Conservation (phyloP, 106 monocot species). For the Platanthera zijinensis region DNA sequence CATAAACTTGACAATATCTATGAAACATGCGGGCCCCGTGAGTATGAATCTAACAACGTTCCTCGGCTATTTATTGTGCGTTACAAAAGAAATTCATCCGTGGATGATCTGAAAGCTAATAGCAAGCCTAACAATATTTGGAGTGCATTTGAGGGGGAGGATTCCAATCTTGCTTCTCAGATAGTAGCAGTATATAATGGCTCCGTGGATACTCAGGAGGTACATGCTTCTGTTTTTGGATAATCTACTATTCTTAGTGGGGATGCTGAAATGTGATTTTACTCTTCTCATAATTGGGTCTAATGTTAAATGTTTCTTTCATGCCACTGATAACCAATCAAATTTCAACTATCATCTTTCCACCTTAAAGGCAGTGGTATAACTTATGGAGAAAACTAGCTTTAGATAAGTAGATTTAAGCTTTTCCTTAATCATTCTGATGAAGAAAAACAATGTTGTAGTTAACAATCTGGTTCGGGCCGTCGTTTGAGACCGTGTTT, state of each 20-base stretch:
- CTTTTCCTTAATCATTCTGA: not conserved
- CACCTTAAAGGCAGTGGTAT: not conserved
- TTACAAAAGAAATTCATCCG: slow-evolving; percentile 60
- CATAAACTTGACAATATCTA: slow-evolving; percentile 42
- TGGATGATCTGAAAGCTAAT: slow-evolving; percentile 24
- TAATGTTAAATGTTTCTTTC: not conserved
- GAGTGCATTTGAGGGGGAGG: slow-evolving; percentile 41
- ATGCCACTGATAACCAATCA: not conserved
- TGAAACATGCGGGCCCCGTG: slow-evolving; percentile 85
- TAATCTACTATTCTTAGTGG: not conserved
- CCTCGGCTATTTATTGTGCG: slow-evolving; percentile 74
- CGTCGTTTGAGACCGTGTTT: no score
- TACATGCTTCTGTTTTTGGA: slow-evolving; percentile 17
- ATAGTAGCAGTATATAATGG: slow-evolving; percentile 87
- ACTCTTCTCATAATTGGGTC: not conserved
- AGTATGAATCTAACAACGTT: slow-evolving; percentile 44
- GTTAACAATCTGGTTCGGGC: not conserved
- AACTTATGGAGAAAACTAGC: not conserved
- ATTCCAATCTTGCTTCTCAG: slow-evolving; percentile 63
- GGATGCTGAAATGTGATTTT: not conserved
- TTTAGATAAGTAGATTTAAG: not conserved
- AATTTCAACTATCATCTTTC: not conserved
- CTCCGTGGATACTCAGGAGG: slow-evolving; percentile 71
- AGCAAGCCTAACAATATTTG: slow-evolving; percentile 47
- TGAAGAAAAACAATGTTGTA: not conserved